phyloP scores from a whole-genome alignment of 192 early-diverging fungal species.

The Podila clonocystis region DNA sequence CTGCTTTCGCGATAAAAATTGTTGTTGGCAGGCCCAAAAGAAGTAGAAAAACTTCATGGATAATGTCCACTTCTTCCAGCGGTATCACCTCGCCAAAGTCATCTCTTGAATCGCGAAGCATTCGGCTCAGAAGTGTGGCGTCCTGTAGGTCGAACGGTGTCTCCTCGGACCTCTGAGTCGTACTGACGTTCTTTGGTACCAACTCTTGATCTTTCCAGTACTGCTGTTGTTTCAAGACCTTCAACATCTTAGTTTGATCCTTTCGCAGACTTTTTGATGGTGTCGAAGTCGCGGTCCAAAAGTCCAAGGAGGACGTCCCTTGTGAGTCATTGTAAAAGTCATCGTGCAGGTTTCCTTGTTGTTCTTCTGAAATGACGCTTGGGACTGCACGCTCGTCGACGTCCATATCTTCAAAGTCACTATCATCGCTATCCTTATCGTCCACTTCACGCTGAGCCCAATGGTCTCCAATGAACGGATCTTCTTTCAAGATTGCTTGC shows the following conservation, averaged over 20 bases:
- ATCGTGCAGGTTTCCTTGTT: neutral
- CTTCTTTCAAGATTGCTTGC: constrained; percentile 25
- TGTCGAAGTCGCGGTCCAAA: neutral
- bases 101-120: neutral
- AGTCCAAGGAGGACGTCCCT: neutral
- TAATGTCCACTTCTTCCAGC: constrained; percentile 37
- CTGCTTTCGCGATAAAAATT: constrained; percentile 3
- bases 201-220: constrained; percentile 15
- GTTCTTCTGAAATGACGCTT: neutral
- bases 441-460: constrained; percentile 10
- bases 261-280: neutral
- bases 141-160: constrained; percentile 19
- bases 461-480: constrained; percentile 25
- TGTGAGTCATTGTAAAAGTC: neutral
- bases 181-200: neutral
- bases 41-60: constrained; percentile 33
- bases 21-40: constrained; percentile 27
- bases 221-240: constrained; percentile 20
- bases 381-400: constrained; percentile 18
- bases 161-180: neutral
- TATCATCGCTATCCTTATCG: constrained; percentile 12
- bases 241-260: neutral
- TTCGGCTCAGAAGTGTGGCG: constrained; percentile 2
- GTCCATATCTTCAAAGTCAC: constrained; percentile 48
- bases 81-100: constrained; percentile 5